These are phyloP conservation scores for Tylopilus orsonianus DNA, from an alignment of 1,284 basidiomycete species.

Conservation along the genomic window DNA sequence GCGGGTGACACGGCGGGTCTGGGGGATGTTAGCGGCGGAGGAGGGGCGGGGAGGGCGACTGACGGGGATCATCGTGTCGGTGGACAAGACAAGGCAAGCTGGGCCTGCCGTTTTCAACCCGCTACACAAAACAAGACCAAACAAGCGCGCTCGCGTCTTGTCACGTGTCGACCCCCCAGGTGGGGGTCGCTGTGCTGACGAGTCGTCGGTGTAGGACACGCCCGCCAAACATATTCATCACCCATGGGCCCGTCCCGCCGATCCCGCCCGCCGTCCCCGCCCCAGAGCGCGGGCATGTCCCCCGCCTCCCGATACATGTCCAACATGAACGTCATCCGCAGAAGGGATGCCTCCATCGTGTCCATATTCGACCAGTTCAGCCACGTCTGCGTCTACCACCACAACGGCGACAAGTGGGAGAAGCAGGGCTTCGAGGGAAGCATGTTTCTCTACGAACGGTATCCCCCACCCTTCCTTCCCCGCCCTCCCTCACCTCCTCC, in stretches of 20 bases:
- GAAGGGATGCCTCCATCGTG: constrained; percentile 77
- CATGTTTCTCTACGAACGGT: constrained; percentile 89
- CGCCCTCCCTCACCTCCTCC: constrained; percentile 1
- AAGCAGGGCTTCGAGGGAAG: constrained; percentile 86
- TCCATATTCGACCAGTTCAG: constrained; percentile 84
- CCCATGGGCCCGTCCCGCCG: constrained; percentile 11
- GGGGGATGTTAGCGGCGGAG: neutral
- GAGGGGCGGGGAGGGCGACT: neutral
- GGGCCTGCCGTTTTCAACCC: constrained; percentile 37
- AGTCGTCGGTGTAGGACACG: neutral
- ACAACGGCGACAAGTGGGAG: constrained; percentile 72
- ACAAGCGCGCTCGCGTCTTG: constrained; percentile 35
- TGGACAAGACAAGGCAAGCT: constrained; percentile 18
- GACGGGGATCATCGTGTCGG: constrained; percentile 35
- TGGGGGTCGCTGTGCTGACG: no score
- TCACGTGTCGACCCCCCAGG: constrained; percentile 28
- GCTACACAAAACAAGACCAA: constrained; percentile 34
- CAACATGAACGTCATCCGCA: constrained; percentile 82
- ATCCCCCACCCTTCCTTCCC: constrained; percentile 7
- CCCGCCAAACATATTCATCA: no score
- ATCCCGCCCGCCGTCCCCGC: constrained; percentile 17
- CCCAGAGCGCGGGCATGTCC: constrained; percentile 46
- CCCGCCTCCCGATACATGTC: constrained; percentile 61
- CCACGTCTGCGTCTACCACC: constrained; percentile 78
- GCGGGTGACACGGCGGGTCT: constrained; percentile 62